These are phyloP conservation scores for Sugiyamaella floridensis DNA, from an alignment of 805 yeast species.

Conservation along the genomic window DNA sequence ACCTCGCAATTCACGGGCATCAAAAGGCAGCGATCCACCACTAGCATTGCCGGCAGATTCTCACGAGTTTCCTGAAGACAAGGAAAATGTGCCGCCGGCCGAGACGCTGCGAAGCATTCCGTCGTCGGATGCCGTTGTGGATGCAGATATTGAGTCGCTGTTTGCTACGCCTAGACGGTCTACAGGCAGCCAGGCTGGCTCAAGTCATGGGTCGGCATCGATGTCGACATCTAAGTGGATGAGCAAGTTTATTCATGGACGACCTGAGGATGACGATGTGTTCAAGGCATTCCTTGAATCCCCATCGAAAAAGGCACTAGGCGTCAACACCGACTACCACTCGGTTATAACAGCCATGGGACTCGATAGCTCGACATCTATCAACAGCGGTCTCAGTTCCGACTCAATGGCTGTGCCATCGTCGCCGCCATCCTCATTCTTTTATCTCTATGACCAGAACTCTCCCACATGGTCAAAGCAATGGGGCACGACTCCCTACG, in stretches of 20 bases:
- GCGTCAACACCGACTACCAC: background rate
- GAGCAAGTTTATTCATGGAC: conserved; percentile 11
- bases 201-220: background rate
- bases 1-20: background rate
- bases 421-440: conserved; percentile 12
- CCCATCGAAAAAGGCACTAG: conserved; percentile 8
- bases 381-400: background rate
- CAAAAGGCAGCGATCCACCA: background rate
- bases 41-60: no score
- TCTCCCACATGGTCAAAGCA: background rate
- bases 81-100: conserved; percentile 16
- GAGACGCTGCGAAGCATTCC: background rate
- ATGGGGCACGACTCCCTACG: background rate
- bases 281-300: conserved; percentile 16
- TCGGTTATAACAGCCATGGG: conserved; percentile 9
- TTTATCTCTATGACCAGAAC: conserved; percentile 10
- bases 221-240: conserved; percentile 10
- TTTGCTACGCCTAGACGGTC: conserved; percentile 12
- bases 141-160: conserved; percentile 10
- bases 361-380: background rate
- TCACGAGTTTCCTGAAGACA: conserved; percentile 3
- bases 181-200: background rate
- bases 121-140: background rate
- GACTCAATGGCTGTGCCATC: conserved; percentile 9
- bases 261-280: conserved; percentile 16